Conservation (phyloP, 2,329 filamentous ascomycete genomes). For the Botryotinia calthae region DNA sequence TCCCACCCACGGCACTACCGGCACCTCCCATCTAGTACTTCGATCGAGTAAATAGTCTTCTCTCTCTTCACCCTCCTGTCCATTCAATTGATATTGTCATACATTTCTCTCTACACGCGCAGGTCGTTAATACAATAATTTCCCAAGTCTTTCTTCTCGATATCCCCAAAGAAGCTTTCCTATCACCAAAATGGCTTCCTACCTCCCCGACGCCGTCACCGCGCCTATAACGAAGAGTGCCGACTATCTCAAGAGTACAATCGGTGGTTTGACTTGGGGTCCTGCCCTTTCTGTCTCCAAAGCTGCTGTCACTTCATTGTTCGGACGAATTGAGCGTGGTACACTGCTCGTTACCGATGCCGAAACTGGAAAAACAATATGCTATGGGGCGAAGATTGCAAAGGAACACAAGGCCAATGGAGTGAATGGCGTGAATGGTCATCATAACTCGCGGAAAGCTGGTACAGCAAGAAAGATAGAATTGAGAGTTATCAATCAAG, state of each 20-base stretch:
- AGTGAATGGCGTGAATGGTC: conserved; percentile 27
- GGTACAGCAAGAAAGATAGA: conserved; percentile 47
- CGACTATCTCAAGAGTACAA: conserved; percentile 43
- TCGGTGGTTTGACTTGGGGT: conserved; percentile 47
- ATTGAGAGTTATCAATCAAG: conserved; percentile 60
- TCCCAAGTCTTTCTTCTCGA: neutral
- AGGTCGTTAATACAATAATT: conserved; percentile 1
- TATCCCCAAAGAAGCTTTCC: neutral
- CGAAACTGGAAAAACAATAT: conserved; percentile 42
- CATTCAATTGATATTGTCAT: neutral
- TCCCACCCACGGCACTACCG: neutral
- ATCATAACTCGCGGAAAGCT: conserved; percentile 41
- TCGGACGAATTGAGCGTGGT: conserved; percentile 49
- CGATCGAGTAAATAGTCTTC: neutral
- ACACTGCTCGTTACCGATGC: conserved; percentile 51
- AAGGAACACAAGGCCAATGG: conserved; percentile 39
- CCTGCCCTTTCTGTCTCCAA: conserved; percentile 43
- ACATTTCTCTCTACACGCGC: neutral
- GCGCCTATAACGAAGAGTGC: conserved; percentile 42
- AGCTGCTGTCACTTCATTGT: conserved; percentile 45
- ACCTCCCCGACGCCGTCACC: conserved; percentile 42
- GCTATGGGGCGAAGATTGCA: conserved; percentile 49
- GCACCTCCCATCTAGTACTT: neutral
- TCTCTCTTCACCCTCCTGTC: neutral
- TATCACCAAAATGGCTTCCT: conserved; percentile 34